Evolutionary conservation across 2,329 filamentous ascomycete species (phyloP), one percentile per base, ranked within the genome.

Genomic region (Lasiodiplodia hormozganensis): DNA sequence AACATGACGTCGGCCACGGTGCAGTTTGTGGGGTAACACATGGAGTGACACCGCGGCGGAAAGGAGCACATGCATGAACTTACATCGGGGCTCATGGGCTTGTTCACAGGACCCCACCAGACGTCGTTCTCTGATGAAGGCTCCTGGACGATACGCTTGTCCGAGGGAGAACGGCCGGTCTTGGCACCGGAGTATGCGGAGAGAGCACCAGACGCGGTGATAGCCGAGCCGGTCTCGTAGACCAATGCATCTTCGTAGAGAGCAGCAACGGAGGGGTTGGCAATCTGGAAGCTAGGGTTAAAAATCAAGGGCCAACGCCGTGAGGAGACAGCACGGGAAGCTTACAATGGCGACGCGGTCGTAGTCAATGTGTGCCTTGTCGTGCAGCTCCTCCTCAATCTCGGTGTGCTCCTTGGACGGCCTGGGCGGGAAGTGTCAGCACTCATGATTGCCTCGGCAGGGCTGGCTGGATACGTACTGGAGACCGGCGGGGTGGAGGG

Each of bases 21-120:
- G 38, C 64, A 53, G 52, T 36, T 60, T 62, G 66, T 68, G 54
- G 62, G 68, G 67, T 69, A 65, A 69, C 54, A 58, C 66, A 56
- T 43, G 23, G 54, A 67, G 53, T 49, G 16, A 62, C 49, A 54
- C 56, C 25, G 49, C 36, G 66, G 56, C 57, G 49, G 31, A 54
- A 68, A 23, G 57, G 56, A 64, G 51, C 60, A 53, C 60, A 28
- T 64, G 60, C 60, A 52, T 64, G 43, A 11, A 85, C 92, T 89
- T 91, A 98, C 96, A 82, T 98, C 94, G 76, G 94, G 89, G 74
- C 89, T 90, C 96, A 99, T 99, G 79, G 95, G 92, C 89, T 98
- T 98, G 88, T 99, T 99, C 75, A 99, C 96, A 68, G 96, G 95
- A 77, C 96, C 96, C 96, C 96, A 98, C 96, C 96, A 99, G 78